Percentiles rank a stretch among this genome's conserved stretches.
phyloP scores from a whole-genome alignment of 202 grass and related monocot species.

The Panicum hallii region DNA sequence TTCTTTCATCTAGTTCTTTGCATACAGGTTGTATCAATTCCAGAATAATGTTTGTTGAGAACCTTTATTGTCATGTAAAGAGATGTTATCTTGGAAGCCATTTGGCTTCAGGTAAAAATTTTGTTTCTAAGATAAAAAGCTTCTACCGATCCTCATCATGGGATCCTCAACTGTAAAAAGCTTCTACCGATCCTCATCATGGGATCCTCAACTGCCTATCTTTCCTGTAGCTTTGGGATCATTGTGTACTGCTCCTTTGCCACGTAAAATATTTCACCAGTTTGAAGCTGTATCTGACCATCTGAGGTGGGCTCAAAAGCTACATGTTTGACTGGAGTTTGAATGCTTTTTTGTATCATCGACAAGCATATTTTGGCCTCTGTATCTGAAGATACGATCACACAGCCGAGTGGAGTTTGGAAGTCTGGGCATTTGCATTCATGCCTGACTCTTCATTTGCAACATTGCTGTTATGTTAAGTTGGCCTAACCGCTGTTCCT shows the following conservation, averaged over 20 bases:
- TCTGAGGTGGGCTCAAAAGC: background rate
- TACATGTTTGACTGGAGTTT: background rate
- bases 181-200: background rate
- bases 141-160: background rate
- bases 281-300: background rate
- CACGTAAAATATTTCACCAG: background rate
- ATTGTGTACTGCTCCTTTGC: background rate
- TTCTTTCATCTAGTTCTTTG: slow-evolving; percentile 37
- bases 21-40: slow-evolving; percentile 10
- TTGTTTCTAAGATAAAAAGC: slow-evolving; percentile 21
- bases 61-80: slow-evolving; percentile 42
- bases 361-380: background rate
- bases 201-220: background rate
- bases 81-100: slow-evolving; percentile 28
- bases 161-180: background rate
- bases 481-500: too few relatives aligned
- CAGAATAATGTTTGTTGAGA: slow-evolving; percentile 43
- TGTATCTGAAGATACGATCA: too few relatives aligned
- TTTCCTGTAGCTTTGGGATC: background rate
- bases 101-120: slow-evolving; percentile 39
- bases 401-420: too few relatives aligned
- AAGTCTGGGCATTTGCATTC: too few relatives aligned
- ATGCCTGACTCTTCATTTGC: too few relatives aligned
- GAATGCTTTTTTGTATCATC: background rate
- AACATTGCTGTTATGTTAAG: background rate